phyloP scores from a whole-genome alignment of 805 yeast genomes.

The Yarrowia sp. region DNA sequence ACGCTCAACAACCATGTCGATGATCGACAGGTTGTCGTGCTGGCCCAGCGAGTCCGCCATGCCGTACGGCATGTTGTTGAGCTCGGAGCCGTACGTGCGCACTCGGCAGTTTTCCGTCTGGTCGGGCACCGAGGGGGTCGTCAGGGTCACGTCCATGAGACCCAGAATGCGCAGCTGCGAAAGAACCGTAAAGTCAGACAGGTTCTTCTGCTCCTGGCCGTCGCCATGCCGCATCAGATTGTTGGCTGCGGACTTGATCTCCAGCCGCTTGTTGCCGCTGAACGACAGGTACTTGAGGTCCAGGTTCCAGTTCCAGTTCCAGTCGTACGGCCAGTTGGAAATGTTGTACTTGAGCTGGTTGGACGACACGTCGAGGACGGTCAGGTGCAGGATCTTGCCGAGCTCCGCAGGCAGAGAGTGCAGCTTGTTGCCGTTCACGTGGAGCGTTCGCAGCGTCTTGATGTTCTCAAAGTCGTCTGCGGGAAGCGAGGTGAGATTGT shows the following conservation, averaged over 20 bases:
- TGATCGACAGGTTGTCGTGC: slow-evolving; percentile 56
- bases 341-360: slow-evolving; percentile 88
- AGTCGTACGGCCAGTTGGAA: slow-evolving; percentile 91
- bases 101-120: slow-evolving; percentile 79
- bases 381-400: slow-evolving; percentile 60
- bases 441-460: slow-evolving; percentile 56
- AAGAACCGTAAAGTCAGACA: slow-evolving; percentile 69
- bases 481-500: slow-evolving; percentile 71
- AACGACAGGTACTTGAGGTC: slow-evolving; percentile 77
- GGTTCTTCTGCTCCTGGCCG: slow-evolving; percentile 34
- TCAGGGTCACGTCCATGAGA: slow-evolving; percentile 90
- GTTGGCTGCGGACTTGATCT: slow-evolving; percentile 67
- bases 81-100: slow-evolving; percentile 81
- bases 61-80: slow-evolving; percentile 79
- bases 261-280: slow-evolving; percentile 89
- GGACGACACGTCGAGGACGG: slow-evolving; percentile 83
- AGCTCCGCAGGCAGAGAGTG: slow-evolving; percentile 87
- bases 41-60: slow-evolving; percentile 84
- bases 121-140: slow-evolving; percentile 86
- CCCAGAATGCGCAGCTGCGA: slow-evolving; percentile 74
- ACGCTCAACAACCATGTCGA: slow-evolving; percentile 84
- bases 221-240: slow-evolving; percentile 37
- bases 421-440: slow-evolving; percentile 78
- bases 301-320: slow-evolving; percentile 93
- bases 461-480: slow-evolving; percentile 77